These are phyloP conservation scores for Ammopiptanthus mongolicus DNA, from an alignment of 306 rosid genomes.

Conservation along the genomic window DNA sequence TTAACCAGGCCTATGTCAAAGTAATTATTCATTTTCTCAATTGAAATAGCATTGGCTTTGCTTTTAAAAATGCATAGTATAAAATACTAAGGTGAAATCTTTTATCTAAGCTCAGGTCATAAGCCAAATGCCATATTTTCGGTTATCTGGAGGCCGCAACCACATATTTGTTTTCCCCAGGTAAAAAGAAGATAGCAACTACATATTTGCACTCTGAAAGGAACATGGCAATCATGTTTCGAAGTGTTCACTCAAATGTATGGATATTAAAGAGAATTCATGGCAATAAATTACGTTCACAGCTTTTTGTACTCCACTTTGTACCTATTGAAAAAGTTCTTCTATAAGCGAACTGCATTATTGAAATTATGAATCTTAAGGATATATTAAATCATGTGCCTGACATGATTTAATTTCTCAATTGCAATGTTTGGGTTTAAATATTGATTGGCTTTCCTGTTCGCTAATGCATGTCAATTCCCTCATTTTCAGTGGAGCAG, in stretches of 20 bases:
- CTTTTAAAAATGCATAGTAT: neutral
- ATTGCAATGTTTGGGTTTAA: no score
- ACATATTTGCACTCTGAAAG: neutral
- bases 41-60: neutral
- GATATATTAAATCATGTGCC: no score
- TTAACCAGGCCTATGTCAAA: slow-evolving; percentile 59
- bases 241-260: neutral
- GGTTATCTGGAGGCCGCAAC: slow-evolving; percentile 89
- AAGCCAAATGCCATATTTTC: slow-evolving; percentile 93
- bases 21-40: slow-evolving; percentile 29
- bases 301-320: neutral
- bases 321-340: neutral
- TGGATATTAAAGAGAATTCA: neutral
- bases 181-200: slow-evolving; percentile 28
- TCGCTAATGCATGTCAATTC: slow-evolving; percentile 10
- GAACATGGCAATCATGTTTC: neutral
- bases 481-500: slow-evolving; percentile 71
- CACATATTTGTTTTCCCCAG: slow-evolving; percentile 95
- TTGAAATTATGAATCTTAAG: neutral
- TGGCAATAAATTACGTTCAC: neutral
- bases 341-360: neutral
- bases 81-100: slow-evolving; percentile 11
- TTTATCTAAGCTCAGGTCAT: slow-evolving; percentile 46
- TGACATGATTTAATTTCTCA: no score
- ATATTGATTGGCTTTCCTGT: neutral